Base-by-base conservation (phyloP, 768 basidiomycete genomes). In the Antrodiella citrinella region DNA sequence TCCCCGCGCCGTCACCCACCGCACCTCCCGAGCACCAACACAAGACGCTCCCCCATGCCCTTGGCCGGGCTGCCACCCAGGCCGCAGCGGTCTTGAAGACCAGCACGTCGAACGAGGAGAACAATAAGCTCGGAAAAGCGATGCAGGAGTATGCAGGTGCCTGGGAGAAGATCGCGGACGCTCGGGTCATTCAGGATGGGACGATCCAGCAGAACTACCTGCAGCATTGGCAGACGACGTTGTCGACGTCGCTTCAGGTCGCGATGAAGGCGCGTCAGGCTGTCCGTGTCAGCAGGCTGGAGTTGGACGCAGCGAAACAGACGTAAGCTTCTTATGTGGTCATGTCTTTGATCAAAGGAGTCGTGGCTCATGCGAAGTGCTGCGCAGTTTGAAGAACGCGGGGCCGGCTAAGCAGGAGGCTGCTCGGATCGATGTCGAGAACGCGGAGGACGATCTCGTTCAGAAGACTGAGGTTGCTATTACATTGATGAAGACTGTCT, bases 391-490 rank as follows among this genome's bases (percentile, higher is more conserved):
- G 58, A 96, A 96, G 77, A 81, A 68, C 41, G 84, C 90, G 1
- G 65, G 62, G 53, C 81, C 87, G 0, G 69, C 81, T 15, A 88
- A 74, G 70, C 91, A 94, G 65, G 96, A 98, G 63, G 92, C 96
- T 47, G 89, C 92, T 3, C 74, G 89, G 44, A 81, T 96, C 19
- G 91, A 94, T 57, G 88, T 91, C 9, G 89, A 92, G 77, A 91
- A 91, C 54, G 88, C 89, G 7, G 89, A 92, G 59, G 96, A 99
- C 65, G 91, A 94, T 67, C 80, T 98, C 25, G 96, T 98, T 4
- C 93, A 94, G 65, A 92, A 91, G 75, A 99, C 96, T 20, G 96
- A 99, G 67, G 87, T 94, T 24, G 95, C 94, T 1, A 96, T 96
- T 59, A 89, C 87, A 2, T 77, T 92, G 41, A 95, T 96, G 93